Evolutionary conservation across 2,329 filamentous ascomycete genomes (phyloP).

Genomic region (Pseudogymnoascus sp.): DNA sequence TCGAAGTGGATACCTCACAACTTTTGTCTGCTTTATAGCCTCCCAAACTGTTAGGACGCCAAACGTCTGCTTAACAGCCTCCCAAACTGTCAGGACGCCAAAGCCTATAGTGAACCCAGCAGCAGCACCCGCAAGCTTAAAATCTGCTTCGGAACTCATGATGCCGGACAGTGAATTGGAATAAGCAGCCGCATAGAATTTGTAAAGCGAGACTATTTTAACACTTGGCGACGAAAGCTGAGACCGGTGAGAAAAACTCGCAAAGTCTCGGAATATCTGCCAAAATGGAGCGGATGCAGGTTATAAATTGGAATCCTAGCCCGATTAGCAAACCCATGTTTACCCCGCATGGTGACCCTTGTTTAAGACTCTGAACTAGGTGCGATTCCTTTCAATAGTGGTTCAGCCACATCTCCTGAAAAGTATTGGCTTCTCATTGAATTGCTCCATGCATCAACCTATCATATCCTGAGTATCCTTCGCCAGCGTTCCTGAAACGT

Average conservation of each 20-base stretch:
- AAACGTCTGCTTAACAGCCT: constrained; percentile 31
- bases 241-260: not conserved
- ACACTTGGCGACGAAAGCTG: not conserved
- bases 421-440: not conserved
- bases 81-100: constrained; percentile 28
- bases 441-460: not conserved
- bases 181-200: not conserved
- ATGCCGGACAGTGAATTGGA: not conserved
- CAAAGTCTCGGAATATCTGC: not conserved
- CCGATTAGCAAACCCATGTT: not conserved
- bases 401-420: not conserved
- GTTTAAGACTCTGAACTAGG: not conserved
- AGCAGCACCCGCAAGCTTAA: constrained; percentile 25
- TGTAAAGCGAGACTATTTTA: not conserved
- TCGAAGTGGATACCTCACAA: constrained; percentile 16
- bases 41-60: constrained; percentile 29
- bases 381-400: not conserved
- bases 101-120: constrained; percentile 32
- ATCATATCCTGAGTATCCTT: not conserved
- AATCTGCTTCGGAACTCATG: constrained; percentile 9
- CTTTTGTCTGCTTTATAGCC: constrained; percentile 28
- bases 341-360: not conserved
- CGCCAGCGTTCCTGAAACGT: not conserved
- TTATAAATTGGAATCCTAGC: not conserved
- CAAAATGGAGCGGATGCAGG: not conserved